phyloP scores from a whole-genome alignment of 1,284 basidiomycete genomes.

The Marasmius tenuissimus region DNA sequence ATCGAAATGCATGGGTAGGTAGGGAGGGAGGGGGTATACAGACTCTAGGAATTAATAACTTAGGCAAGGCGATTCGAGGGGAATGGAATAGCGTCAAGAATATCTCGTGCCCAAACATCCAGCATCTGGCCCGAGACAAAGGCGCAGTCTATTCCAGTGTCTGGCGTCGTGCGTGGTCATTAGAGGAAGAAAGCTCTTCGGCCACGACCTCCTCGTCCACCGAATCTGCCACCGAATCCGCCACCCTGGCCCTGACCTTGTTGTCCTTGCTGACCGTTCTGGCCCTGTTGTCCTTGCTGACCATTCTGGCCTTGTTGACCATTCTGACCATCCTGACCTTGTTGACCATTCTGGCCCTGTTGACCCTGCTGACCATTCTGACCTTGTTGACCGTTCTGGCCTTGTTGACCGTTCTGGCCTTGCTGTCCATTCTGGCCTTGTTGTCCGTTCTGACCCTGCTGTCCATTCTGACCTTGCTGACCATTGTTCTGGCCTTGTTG shows the following conservation, averaged over 20 bases:
- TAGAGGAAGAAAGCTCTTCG: not conserved
- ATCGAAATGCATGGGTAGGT: not conserved
- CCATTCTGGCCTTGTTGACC: not conserved
- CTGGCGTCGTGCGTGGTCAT: not conserved
- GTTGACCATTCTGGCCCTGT: not conserved
- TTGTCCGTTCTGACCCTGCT: not conserved
- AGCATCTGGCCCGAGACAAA: not conserved
- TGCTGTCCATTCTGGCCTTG: not conserved
- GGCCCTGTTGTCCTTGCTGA: not conserved
- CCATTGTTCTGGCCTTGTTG: slow-evolving; percentile 17
- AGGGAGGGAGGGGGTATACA: not conserved
- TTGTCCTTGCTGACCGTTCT: slow-evolving; percentile 3
- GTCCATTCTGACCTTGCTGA: not conserved
- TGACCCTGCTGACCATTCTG: slow-evolving; percentile 7
- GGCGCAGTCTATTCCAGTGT: not conserved
- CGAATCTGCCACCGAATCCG: too few relatives aligned
- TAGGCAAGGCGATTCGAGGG: not conserved
- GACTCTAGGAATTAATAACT: too few relatives aligned
- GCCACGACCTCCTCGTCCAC: not conserved
- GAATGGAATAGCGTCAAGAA: not conserved
- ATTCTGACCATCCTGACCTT: not conserved
- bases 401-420: not conserved
- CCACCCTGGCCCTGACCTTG: too few relatives aligned
- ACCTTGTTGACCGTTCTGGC: slow-evolving; percentile 11
- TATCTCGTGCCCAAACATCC: not conserved